phyloP scores from a whole-genome alignment of 495 filamentous ascomycete genomes.

The Saxophila tyrrhenica region DNA sequence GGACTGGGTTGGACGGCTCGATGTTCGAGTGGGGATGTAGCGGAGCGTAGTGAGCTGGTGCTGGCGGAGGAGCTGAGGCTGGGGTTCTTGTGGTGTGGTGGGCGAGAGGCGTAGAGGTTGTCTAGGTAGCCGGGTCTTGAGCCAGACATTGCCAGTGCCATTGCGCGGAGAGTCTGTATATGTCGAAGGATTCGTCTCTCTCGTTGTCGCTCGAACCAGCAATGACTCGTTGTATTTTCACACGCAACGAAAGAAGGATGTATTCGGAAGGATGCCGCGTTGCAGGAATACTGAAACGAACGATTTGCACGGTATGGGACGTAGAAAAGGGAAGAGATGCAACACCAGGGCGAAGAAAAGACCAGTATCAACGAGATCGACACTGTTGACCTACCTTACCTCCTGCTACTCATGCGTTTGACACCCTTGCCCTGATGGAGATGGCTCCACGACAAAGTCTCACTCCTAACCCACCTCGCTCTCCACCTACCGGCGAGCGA shows the following conservation, averaged over 20 bases:
- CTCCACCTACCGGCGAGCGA: not conserved
- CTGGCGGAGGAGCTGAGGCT: slow-evolving; percentile 9
- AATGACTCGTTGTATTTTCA: not conserved
- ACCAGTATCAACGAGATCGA: not conserved
- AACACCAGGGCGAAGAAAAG: not conserved
- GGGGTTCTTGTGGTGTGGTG: not conserved
- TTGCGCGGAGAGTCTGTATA: no score
- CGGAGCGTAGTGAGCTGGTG: slow-evolving; percentile 4
- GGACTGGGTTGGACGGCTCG: not conserved
- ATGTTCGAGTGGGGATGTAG: not conserved
- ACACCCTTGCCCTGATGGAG: no score
- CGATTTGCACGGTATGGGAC: no score
- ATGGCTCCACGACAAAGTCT: no score
- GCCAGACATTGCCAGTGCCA: slow-evolving; percentile 7
- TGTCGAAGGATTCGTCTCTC: no score
- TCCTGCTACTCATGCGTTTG: not conserved
- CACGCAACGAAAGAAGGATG: no score
- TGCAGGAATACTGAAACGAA: no score
- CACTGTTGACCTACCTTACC: not conserved
- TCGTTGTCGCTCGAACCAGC: not conserved
- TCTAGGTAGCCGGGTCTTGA: slow-evolving; percentile 13
- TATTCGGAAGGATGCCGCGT: no score
- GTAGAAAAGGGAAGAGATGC: not conserved
- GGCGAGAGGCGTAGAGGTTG: slow-evolving; percentile 9
- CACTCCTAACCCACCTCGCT: not conserved